A percentile compares a stretch with the other conserved stretches of the same genome.
phyloP scores from a whole-genome alignment of 352 stramenopile species.

The Phytopythium aichiense region DNA sequence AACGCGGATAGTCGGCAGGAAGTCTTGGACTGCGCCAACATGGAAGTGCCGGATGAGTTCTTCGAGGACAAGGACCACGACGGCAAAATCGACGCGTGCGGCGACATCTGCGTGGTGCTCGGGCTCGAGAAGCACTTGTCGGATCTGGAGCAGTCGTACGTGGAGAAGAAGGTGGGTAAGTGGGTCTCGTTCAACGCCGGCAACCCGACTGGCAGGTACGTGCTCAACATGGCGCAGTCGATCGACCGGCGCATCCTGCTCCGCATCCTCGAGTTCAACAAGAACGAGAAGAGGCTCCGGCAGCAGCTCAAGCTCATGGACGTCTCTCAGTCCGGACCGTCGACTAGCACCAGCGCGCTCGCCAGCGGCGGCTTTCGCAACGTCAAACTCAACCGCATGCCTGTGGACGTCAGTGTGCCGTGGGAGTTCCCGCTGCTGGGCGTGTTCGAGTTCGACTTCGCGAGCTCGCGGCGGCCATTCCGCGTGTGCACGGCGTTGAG shows the following conservation, averaged over 20 bases:
- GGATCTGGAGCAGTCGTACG: conserved; percentile 61
- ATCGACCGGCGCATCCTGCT: conserved; percentile 75
- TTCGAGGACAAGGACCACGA: conserved; percentile 81
- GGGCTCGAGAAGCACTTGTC: conserved; percentile 54
- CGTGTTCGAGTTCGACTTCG: conserved; percentile 74
- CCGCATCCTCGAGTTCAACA: conserved; percentile 64
- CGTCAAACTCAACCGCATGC: conserved; percentile 54
- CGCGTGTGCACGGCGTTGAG: conserved; percentile 52
- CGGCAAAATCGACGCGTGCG: conserved; percentile 76
- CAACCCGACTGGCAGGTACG: conserved; percentile 66
- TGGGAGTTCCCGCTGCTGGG: conserved; percentile 68
- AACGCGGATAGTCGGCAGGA: conserved; percentile 21
- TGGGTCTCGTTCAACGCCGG: conserved; percentile 74
- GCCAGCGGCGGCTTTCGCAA: conserved; percentile 44
- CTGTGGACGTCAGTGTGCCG: conserved; percentile 35
- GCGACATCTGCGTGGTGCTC: conserved; percentile 76
- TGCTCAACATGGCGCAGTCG: conserved; percentile 63
- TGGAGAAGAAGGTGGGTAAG: conserved; percentile 69
- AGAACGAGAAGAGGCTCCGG: conserved; percentile 43
- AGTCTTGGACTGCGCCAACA: conserved; percentile 53
- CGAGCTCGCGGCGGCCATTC: conserved; percentile 52
- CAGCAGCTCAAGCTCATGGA: conserved; percentile 57
- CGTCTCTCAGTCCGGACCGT: conserved; percentile 47
- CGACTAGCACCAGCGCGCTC: conserved; percentile 2
- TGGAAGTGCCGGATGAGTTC: conserved; percentile 53